These are phyloP conservation scores for Eutrema yunnanense DNA, from an alignment of 345 rosid species.

Conservation along the genomic window DNA sequence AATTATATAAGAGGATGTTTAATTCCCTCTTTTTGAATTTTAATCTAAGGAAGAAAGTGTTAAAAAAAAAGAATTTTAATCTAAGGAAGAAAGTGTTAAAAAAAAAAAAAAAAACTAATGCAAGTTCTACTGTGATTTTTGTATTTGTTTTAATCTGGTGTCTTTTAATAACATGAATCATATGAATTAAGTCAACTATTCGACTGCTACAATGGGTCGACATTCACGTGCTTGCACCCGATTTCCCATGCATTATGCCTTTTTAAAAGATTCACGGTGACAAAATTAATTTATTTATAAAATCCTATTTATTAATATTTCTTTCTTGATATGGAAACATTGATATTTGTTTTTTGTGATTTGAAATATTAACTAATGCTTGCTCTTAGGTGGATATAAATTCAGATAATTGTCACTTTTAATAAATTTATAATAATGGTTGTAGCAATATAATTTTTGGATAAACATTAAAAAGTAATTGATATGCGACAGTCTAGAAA, in stretches of 20 bases:
- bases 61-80: not conserved
- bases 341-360: too few relatives aligned
- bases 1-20: too few relatives aligned
- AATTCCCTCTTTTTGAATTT: too few relatives aligned
- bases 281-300: not conserved
- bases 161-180: conserved; percentile 7
- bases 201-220: conserved; percentile 31
- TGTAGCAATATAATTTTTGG: not conserved
- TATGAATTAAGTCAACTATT: conserved; percentile 32
- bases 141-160: not conserved
- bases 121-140: not conserved
- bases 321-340: not conserved
- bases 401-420: not conserved
- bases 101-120: too few relatives aligned
- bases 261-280: conserved; percentile 23
- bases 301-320: not conserved
- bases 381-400: not conserved
- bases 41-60: too few relatives aligned
- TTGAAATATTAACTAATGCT: too few relatives aligned
- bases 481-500: conserved; percentile 18
- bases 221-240: conserved; percentile 58
- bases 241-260: conserved; percentile 31
- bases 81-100: too few relatives aligned
- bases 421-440: not conserved
- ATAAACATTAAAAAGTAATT: not conserved